Percentiles rank a stretch among this genome's conserved stretches.
Evolutionary conservation across 768 basidiomycete genomes (phyloP).

Genomic region (Coprinopsis cinerea): DNA sequence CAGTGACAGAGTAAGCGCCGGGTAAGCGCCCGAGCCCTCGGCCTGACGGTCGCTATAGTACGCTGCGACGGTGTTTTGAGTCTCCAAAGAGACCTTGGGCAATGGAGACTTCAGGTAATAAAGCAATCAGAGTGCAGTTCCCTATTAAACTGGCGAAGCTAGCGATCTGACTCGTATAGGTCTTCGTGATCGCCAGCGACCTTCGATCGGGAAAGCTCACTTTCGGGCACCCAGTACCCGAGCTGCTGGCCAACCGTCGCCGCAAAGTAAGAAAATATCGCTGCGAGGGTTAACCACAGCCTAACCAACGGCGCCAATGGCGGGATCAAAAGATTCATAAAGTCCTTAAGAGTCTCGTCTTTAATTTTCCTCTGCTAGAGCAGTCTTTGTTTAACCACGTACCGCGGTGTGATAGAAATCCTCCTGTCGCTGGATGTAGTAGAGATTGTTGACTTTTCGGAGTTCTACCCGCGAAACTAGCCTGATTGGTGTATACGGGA

Average conservation of each 20-base stretch:
- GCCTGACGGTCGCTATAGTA: too few species aligned
- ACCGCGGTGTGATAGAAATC: slow-evolving; percentile 11
- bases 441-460: slow-evolving; percentile 1
- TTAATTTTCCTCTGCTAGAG: neutral
- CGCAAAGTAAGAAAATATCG: neutral
- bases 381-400: neutral
- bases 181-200: neutral
- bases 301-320: neutral
- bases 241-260: neutral
- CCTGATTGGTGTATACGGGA: neutral
- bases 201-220: slow-evolving; percentile 5
- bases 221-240: slow-evolving; percentile 5
- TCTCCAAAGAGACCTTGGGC: too few species aligned
- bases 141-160: too few species aligned
- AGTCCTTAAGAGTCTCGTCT: neutral
- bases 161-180: neutral
- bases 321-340: neutral
- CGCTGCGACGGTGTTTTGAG: too few species aligned
- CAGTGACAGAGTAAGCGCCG: too few species aligned
- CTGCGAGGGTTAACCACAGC: neutral
- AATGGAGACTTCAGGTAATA: too few species aligned
- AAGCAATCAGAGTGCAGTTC: too few species aligned
- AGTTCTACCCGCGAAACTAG: slow-evolving; percentile 6
- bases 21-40: too few species aligned
- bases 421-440: slow-evolving; percentile 10